These are phyloP conservation scores for Erigeron philadelphicus DNA, from an alignment of 140 eudicot genomes.

Conservation along the genomic window DNA sequence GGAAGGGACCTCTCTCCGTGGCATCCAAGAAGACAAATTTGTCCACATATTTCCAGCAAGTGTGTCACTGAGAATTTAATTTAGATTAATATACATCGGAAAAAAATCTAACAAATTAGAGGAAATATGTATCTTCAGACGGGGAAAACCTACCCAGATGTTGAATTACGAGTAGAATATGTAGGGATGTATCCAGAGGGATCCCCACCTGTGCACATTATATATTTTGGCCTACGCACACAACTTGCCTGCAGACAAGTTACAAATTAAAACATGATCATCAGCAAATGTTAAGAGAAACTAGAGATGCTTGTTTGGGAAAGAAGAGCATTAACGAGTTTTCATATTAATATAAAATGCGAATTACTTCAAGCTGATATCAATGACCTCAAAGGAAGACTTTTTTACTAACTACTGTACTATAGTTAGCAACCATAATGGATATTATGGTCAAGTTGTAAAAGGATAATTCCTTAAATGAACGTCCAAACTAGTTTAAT, in stretches of 20 bases:
- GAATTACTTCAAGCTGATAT: neutral
- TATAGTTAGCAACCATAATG: no score
- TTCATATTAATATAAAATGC: neutral
- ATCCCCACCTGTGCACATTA: constrained; percentile 79
- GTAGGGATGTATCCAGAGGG: constrained; percentile 82
- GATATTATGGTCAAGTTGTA: no score
- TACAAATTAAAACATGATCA: neutral
- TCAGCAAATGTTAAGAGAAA: neutral
- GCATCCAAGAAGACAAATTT: constrained; percentile 83
- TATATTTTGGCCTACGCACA: constrained; percentile 91
- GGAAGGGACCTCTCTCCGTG: constrained; percentile 66
- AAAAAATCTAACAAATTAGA: neutral
- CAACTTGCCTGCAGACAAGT: constrained; percentile 55
- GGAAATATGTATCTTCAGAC: neutral
- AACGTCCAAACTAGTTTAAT: no score
- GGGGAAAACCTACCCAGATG: constrained; percentile 52
- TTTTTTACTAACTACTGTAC: no score
- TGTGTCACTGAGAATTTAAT: constrained; percentile 42
- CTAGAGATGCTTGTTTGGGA: neutral
- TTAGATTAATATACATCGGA: constrained; percentile 7
- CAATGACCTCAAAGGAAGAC: neutral
- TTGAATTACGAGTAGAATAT: constrained; percentile 54
- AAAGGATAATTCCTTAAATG: no score
- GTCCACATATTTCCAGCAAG: constrained; percentile 65
- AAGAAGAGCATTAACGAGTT: neutral